Percentiles rank a stretch among this genome's conserved stretches.
phyloP scores from a whole-genome alignment of 495 filamentous ascomycete species.

The Xeromyces bisporus region DNA sequence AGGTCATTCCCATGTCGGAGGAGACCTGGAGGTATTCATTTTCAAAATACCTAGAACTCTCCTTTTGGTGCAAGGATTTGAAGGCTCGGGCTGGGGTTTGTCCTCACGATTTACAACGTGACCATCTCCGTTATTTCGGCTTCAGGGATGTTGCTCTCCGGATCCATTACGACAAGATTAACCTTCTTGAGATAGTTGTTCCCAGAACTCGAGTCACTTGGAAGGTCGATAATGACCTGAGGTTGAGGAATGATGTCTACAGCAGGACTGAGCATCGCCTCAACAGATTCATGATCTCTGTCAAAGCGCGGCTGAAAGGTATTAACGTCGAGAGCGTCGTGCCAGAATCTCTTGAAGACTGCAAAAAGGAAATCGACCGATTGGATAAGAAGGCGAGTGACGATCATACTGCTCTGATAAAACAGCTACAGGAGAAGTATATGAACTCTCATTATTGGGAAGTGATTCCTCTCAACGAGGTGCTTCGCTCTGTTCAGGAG shows the following conservation, averaged over 20 bases:
- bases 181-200: slow-evolving; percentile 89
- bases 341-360: slow-evolving; percentile 68
- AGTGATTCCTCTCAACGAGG: slow-evolving; percentile 78
- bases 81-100: slow-evolving; percentile 69
- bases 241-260: slow-evolving; percentile 83
- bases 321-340: slow-evolving; percentile 82
- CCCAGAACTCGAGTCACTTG: slow-evolving; percentile 80
- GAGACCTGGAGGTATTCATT: slow-evolving; percentile 98
- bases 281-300: slow-evolving; percentile 70
- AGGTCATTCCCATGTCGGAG: slow-evolving; percentile 82
- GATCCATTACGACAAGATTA: slow-evolving; percentile 82
- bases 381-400: slow-evolving; percentile 61
- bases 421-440: slow-evolving; percentile 75
- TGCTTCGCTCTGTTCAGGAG: slow-evolving; percentile 76
- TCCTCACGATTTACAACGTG: slow-evolving; percentile 78
- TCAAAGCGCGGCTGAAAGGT: slow-evolving; percentile 62
- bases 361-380: slow-evolving; percentile 61
- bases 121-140: slow-evolving; percentile 86
- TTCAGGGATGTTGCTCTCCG: slow-evolving; percentile 69
- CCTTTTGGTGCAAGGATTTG: slow-evolving; percentile 81
- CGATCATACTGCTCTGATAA: slow-evolving; percentile 54
- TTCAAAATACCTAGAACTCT: slow-evolving; percentile 90
- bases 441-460: slow-evolving; percentile 91
- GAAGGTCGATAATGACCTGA: slow-evolving; percentile 89
- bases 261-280: slow-evolving; percentile 60